Base-by-base conservation (phyloP, 805 yeast species). In the Kluyveromyces lactis region DNA sequence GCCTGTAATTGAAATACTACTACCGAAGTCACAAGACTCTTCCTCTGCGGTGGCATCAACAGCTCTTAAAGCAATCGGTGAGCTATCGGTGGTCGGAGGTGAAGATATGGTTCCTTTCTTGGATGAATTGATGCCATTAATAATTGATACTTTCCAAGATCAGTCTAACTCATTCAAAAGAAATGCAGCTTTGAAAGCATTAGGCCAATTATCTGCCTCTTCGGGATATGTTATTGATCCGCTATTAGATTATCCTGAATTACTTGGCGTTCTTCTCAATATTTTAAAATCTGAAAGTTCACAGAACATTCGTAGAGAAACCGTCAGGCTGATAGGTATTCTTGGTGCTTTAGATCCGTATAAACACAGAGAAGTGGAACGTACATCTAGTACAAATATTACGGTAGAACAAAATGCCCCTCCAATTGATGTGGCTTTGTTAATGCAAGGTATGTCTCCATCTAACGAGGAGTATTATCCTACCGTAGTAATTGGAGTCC, bases 311-410 rank as follows among this genome's bases (percentile, higher is more conserved):
- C 76, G 92, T 52, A 68, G 95, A 42, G 97, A 92, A 57, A 83
- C 96, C 0, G 95, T 92, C 1, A 72, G 90, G 47, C 63, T 92
- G 18, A 67, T 92, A 41, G 99, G 99, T 55, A 87, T 89, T 26
- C 66, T 92, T 31, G 99, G 99, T 46, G 98, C 98, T 0, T 66
- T 92, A 35, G 98, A 92, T 61, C 99, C 99, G 1, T 92, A 90
- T 56, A 89, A 86, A 55, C 94, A 87, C 50, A 77, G 95, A 41
- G 95, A 86, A 50, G 85, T 89, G 8, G 97, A 89, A 55, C 79
- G 85, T 42, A 71, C 69, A 1, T 73, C 81, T 1, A 77, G 73
- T 33, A 56, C 64, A 1, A 62, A 62, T 40, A 56, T 58, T 23
- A 46, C 64, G 3, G 81, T 75, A 1, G 94, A 85, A 47, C 90